Percentiles rank a stretch among this genome's conserved stretches.
phyloP scores from a whole-genome alignment of 108 stramenopile species.

The Cyclotella atomus region DNA sequence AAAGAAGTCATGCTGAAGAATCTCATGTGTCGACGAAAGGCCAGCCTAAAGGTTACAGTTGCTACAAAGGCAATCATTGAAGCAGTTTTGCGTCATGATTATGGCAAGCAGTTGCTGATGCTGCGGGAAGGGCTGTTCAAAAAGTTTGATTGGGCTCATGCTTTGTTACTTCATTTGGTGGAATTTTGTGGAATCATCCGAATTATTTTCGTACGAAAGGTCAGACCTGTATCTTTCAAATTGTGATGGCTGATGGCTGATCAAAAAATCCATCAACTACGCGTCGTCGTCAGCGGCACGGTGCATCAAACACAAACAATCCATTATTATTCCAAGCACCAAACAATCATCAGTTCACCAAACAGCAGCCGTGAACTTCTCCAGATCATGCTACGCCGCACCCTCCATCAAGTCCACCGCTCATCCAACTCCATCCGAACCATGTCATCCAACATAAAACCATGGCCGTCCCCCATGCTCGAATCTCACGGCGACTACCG shows the following conservation, averaged over 20 bases:
- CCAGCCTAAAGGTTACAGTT: background rate
- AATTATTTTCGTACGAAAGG: no score
- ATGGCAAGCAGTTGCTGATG: no score
- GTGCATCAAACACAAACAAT: no score
- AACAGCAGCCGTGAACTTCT: background rate
- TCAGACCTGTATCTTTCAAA: background rate
- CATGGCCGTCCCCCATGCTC: conserved; percentile 66
- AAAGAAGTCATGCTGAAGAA: background rate
- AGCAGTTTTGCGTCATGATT: no score
- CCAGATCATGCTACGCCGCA: conserved; percentile 11
- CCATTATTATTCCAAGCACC: background rate
- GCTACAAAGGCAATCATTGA: no score
- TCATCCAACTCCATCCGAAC: conserved; percentile 9
- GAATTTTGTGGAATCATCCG: no score
- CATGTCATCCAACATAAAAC: conserved; percentile 46
- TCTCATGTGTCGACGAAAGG: background rate
- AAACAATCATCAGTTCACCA: background rate
- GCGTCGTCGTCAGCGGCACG: background rate
- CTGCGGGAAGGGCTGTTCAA: no score
- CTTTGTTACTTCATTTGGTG: no score
- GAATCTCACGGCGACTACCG: conserved; percentile 80
- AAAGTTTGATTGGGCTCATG: no score
- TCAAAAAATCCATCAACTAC: background rate
- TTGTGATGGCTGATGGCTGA: background rate
- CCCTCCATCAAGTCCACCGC: background rate